Base-by-base conservation (phyloP, 139 green algal species). In the Protoeuglena noctilucae region DNA sequence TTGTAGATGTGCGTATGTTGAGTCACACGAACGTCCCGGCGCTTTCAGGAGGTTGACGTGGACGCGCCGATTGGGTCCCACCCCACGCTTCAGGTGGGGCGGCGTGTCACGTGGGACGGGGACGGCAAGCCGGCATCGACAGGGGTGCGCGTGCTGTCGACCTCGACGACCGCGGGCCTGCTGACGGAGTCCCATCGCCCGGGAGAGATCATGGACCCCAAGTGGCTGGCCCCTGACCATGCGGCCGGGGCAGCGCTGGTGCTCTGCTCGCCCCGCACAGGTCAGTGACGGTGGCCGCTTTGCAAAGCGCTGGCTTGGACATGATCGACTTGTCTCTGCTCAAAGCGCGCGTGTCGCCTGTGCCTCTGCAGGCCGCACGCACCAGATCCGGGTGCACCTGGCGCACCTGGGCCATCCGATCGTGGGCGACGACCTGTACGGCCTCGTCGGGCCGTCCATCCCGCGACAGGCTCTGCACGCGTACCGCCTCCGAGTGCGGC, bases 371-470 rank as follows among this genome's bases (percentile, higher is more conserved):
- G 55, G 55, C n/a, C 34, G 55, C 21, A 61, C 55, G 43, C 55
- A 61, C 45, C 55, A 61, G 17, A 61, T 61, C 45, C 9, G 55
- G 21, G n/a, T 61, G 9, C 55, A 61, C 55, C 25, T 61, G 19
- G 24, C 23, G 18, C 7, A 27, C 30, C 19, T 25, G 9, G 55
- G 55, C 43, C 40, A 45, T 30, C 40, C 55, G 14, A 61, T 61
- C 9, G 21, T 61, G 12, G 55, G 55, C 9, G 55, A 61, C 55
- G 24, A 47, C n/a, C 39, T 61, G 19, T 61, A 61, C 45, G 55
- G 52, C 52, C 4, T 21, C 12, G 17, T 51, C 12, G 45, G 18
- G 45, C 12, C 9, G 12, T 51, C 47, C 14, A 58, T 58, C 27
- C 28, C 28, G 52, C 31, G 52, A 12, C 52, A 58, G 52, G 52